Percentiles rank a stretch among this genome's conserved stretches.
phyloP scores from a whole-genome alignment of 192 early-diverging fungal species.

The Rhizophagus sp. region DNA sequence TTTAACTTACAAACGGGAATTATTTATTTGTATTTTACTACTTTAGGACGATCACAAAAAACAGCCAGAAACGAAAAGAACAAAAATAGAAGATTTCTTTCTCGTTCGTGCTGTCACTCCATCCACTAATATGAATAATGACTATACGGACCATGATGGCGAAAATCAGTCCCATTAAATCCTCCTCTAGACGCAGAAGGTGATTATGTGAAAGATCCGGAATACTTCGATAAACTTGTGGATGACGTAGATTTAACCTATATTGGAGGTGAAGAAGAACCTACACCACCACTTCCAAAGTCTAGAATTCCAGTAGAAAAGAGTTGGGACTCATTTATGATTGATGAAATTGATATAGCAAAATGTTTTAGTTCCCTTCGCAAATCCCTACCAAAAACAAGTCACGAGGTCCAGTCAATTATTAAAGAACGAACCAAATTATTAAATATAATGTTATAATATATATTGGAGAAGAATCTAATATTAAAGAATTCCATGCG shows the following conservation, averaged over 20 bases:
- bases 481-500: too few relatives aligned
- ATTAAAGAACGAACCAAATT: too few relatives aligned
- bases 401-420: not conserved
- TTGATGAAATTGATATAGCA: not conserved
- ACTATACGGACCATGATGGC: not conserved
- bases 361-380: slow-evolving; percentile 13
- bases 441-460: too few relatives aligned
- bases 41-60: too few relatives aligned
- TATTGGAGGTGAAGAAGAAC: slow-evolving; percentile 20
- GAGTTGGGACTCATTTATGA: not conserved
- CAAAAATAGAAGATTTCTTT: too few relatives aligned
- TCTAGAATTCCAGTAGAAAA: slow-evolving; percentile 7
- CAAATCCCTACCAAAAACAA: slow-evolving; percentile 4
- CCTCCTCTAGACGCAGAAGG: not conserved
- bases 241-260: slow-evolving; percentile 4
- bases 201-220: slow-evolving; percentile 12
- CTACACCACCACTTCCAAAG: not conserved
- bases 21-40: too few relatives aligned
- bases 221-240: slow-evolving; percentile 15
- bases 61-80: too few relatives aligned
- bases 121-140: too few relatives aligned
- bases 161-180: not conserved
- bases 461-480: too few relatives aligned
- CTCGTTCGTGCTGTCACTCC: too few relatives aligned
- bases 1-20: too few relatives aligned